A percentile compares a stretch with the other conserved stretches of the same genome.
phyloP scores from a whole-genome alignment of 768 basidiomycete species.

The Lepiota brunneoincarnata region DNA sequence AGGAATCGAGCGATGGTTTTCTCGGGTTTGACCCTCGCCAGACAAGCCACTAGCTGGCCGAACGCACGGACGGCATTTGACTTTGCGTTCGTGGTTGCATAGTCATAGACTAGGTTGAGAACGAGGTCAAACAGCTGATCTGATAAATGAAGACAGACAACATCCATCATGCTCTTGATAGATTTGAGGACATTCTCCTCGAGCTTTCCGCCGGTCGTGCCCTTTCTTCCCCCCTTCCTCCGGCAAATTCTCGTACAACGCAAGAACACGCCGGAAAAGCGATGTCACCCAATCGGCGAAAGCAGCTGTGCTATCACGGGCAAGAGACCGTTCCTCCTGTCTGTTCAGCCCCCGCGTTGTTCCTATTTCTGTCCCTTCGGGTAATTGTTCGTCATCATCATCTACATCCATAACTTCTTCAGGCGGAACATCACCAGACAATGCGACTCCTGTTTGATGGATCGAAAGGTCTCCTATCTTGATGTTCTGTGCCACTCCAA shows the following conservation, averaged over 20 bases:
- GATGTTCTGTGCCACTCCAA: constrained; percentile 68
- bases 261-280: constrained; percentile 73
- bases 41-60: constrained; percentile 81
- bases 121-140: constrained; percentile 81
- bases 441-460: constrained; percentile 52
- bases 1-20: constrained; percentile 80
- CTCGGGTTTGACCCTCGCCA: constrained; percentile 75
- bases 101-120: constrained; percentile 80
- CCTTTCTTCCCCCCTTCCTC: constrained; percentile 91
- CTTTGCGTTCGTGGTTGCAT: constrained; percentile 85
- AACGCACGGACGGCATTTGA: constrained; percentile 91
- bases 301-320: constrained; percentile 72
- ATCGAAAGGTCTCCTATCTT: constrained; percentile 76
- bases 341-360: constrained; percentile 41
- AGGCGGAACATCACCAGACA: constrained; percentile 50
- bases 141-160: constrained; percentile 78
- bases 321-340: constrained; percentile 70
- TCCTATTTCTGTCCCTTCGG: constrained; percentile 48
- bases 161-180: constrained; percentile 77
- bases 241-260: constrained; percentile 88
- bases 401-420: constrained; percentile 57
- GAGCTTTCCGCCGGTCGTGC: constrained; percentile 81
- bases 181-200: constrained; percentile 77
- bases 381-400: constrained; percentile 41
- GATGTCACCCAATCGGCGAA: constrained; percentile 85